Percentiles rank a stretch among this genome's conserved stretches.
Conservation (phyloP, 1,284 basidiomycete genomes). For the Leccinum fuscescens region DNA sequence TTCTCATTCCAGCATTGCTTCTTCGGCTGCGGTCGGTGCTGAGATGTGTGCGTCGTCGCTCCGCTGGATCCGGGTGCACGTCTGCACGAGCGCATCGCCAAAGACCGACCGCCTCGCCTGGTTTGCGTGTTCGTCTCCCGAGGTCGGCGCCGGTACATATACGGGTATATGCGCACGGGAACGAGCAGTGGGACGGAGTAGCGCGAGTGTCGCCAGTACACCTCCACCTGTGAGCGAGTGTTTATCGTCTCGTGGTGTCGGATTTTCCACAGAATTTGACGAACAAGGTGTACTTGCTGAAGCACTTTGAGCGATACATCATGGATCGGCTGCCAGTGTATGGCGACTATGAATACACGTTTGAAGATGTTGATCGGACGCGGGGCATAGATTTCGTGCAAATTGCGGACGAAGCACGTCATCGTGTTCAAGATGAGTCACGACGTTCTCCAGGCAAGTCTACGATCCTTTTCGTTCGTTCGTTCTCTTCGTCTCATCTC, state of each 20-base stretch:
- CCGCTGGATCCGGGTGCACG: conserved; percentile 51
- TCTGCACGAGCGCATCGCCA: conserved; percentile 47
- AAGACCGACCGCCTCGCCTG: conserved; percentile 28
- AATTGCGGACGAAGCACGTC: conserved; percentile 93
- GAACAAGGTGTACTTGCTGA: conserved; percentile 86
- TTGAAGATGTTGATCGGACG: conserved; percentile 62
- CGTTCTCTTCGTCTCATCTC: background rate
- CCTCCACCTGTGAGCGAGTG: conserved; percentile 42
- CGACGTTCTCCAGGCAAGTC: conserved; percentile 76
- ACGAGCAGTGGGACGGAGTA: conserved; percentile 39
- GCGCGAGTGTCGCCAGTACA: conserved; percentile 66
- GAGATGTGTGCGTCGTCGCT: conserved; percentile 32
- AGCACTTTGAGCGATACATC: conserved; percentile 92
- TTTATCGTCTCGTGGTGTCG: conserved; percentile 92
- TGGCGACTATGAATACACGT: conserved; percentile 80
- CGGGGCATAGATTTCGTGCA: conserved; percentile 93
- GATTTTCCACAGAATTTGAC: conserved; percentile 75
- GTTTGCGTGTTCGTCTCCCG: background rate
- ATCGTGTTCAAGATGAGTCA: conserved; percentile 96
- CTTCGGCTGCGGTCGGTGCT: background rate
- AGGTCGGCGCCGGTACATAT: too few relatives aligned
- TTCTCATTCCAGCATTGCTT: too few relatives aligned
- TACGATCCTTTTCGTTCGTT: too few relatives aligned
- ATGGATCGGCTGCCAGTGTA: conserved; percentile 69
- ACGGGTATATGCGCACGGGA: too few relatives aligned